A percentile compares a stretch with the other conserved stretches of the same genome.
Evolutionary conservation across 768 basidiomycete genomes (phyloP).

Genomic region (Mycena galericulata): DNA sequence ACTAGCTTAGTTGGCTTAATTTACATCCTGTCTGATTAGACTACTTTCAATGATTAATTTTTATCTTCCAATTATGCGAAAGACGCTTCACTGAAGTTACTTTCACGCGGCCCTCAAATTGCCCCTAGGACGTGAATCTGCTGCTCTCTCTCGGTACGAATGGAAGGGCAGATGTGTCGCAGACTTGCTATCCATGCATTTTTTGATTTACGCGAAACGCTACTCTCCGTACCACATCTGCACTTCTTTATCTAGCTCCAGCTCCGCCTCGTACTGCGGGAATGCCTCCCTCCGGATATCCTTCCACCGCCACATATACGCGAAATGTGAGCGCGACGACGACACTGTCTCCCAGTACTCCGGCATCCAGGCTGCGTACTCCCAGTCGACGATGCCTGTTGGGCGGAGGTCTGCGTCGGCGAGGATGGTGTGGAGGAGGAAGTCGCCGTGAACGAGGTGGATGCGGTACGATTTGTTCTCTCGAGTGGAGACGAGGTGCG

Average conservation of each 20-base stretch:
- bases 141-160: background rate
- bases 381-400: slow-evolving; percentile 42
- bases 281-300: slow-evolving; percentile 17
- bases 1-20: no score
- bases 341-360: slow-evolving; percentile 39
- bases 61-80: no score
- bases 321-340: slow-evolving; percentile 7
- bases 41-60: no score
- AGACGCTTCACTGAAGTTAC: no score
- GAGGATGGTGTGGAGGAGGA: slow-evolving; percentile 51
- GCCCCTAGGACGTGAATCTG: background rate
- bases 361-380: slow-evolving; percentile 41
- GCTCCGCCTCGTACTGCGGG: slow-evolving; percentile 13
- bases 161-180: slow-evolving; percentile 5
- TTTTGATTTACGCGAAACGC: slow-evolving; percentile 2
- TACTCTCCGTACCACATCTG: slow-evolving; percentile 1
- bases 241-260: slow-evolving; percentile 15
- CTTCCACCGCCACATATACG: slow-evolving; percentile 16
- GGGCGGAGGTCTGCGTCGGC: slow-evolving; percentile 38
- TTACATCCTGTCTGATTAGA: no score
- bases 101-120: no score
- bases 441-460: slow-evolving; percentile 50
- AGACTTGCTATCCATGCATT: slow-evolving; percentile 2
- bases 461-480: slow-evolving; percentile 24
- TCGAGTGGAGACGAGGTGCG: background rate